phyloP scores from a whole-genome alignment of 1,139 yeast genomes.

The Protomyces gravidus region DNA sequence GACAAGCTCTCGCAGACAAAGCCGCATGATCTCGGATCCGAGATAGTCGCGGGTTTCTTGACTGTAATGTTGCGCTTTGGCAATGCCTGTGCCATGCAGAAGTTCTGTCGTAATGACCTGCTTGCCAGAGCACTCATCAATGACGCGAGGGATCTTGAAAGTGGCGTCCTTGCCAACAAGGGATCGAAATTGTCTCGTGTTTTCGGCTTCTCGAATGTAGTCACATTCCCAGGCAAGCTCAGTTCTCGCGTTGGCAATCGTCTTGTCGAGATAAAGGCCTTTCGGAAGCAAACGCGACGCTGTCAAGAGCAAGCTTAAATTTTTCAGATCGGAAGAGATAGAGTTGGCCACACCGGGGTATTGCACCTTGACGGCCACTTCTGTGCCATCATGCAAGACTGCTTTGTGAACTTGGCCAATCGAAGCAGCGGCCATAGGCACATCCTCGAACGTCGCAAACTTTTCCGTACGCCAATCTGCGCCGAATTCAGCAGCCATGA shows the following conservation, averaged over 20 bases:
- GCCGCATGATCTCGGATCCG: constrained; percentile 78
- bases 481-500: constrained; percentile 71
- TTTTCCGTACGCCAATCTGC: constrained; percentile 61
- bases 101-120: constrained; percentile 86
- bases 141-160: constrained; percentile 77
- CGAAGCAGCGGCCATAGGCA: constrained; percentile 96
- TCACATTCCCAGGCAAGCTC: constrained; percentile 98
- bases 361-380: constrained; percentile 93
- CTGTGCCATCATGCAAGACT: constrained; percentile 50
- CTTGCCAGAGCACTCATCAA: constrained; percentile 69
- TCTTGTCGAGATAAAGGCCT: constrained; percentile 85
- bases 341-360: constrained; percentile 96
- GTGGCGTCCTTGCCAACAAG: constrained; percentile 61
- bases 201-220: constrained; percentile 82
- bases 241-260: constrained; percentile 85
- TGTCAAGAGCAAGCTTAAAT: constrained; percentile 69
- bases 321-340: constrained; percentile 89
- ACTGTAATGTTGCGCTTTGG: constrained; percentile 59
- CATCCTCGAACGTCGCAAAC: constrained; percentile 72
- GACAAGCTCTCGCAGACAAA: constrained; percentile 80
- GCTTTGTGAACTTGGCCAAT: constrained; percentile 96
- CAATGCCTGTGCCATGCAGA: constrained; percentile 78
- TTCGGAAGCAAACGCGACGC: constrained; percentile 86
- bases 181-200: constrained; percentile 63
- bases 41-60: constrained; percentile 50